Conservation (phyloP, 331 rosid genomes). For the Malus hybrid region DNA sequence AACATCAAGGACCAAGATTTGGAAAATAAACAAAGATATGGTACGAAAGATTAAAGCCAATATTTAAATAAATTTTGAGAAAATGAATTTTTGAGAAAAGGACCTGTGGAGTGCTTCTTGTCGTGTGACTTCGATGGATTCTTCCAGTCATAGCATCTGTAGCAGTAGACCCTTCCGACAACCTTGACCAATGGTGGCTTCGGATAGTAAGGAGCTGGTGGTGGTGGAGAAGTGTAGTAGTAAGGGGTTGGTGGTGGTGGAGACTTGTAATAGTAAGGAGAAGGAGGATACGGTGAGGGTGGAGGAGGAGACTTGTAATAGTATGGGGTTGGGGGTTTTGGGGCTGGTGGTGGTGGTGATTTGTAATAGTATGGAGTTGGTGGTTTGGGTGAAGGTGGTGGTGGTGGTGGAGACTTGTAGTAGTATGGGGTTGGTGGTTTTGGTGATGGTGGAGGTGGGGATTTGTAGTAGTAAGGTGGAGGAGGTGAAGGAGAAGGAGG, state of each 20-base stretch:
- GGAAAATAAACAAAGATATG: neutral
- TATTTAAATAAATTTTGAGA: no score
- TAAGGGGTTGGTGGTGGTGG: conserved; percentile 8
- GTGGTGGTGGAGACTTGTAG: conserved; percentile 11
- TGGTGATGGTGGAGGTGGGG: conserved; percentile 1
- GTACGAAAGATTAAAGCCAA: neutral
- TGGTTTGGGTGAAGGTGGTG: neutral
- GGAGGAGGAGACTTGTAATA: conserved; percentile 3
- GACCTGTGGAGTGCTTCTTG: conserved; percentile 83
- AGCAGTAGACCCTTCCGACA: conserved; percentile 81
- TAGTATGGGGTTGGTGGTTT: neutral
- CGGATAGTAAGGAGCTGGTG: conserved; percentile 12
- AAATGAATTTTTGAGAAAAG: neutral
- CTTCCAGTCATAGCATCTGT: conserved; percentile 70
- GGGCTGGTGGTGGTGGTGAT: no score
- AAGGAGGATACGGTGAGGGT: neutral
- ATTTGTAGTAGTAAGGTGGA: neutral
- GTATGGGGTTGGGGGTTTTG: neutral
- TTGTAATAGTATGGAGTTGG: neutral
- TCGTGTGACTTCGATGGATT: conserved; percentile 67
- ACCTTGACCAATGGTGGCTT: conserved; percentile 51
- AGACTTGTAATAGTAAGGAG: conserved; percentile 1
- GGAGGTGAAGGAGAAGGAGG: neutral
- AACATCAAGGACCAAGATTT: neutral
- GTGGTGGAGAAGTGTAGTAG: conserved; percentile 9